Base-by-base conservation (phyloP, 139 green algal species). In the Raphidocelis subcapitata region DNA sequence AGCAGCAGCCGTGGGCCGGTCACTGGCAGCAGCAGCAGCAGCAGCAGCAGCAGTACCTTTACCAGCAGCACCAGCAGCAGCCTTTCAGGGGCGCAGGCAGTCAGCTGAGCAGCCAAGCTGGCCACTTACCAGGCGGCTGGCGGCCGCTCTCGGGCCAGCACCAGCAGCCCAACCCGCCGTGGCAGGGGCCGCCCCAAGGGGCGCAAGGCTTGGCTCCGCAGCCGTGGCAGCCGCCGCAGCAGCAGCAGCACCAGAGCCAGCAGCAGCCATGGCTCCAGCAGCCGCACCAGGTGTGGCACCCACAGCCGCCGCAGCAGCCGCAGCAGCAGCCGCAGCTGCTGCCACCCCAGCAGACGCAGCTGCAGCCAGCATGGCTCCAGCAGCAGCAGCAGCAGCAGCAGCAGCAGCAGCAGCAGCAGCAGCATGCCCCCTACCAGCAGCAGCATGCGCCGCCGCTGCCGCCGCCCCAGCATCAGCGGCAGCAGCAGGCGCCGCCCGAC, bases 201-300 rank as follows among this genome's bases (percentile, higher is more conserved):
- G 10, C 5, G n/a, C 24, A 62, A 62, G n/a, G n/a, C n/a, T n/a
- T n/a, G n/a, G n/a, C n/a, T n/a, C n/a, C 24, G 55, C 55, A 62
- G 55, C 55, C 10, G 24, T 8, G 14, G 16, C 10, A 8, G 8
- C 8, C 24, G 55, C 5, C 10, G 26, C 26, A 28, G 14, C 8
- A 62, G 8, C 55, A 62, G 55, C 55, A 62, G 55, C 55, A 31
- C 55, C 55, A 62, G 26, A 35, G 14, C 5, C 55, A 62, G n/a
- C 55, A 62, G 55, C 55, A 12, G 55, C 10, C 24, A 62, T 31
- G 55, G 55, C 8, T 35, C n/a, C 5, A 16, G 55, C 26, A 62
- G 55, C 55, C 10, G 55, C 55, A 62, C 5, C n/a, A 31, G 55
- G 5, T 15, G 24, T 16, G 14, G 24, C 55, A 31, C 10, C 55